Percentiles rank a stretch among this genome's conserved stretches.
phyloP scores from a whole-genome alignment of 306 rosid genomes.

The Dryas drummondii region DNA sequence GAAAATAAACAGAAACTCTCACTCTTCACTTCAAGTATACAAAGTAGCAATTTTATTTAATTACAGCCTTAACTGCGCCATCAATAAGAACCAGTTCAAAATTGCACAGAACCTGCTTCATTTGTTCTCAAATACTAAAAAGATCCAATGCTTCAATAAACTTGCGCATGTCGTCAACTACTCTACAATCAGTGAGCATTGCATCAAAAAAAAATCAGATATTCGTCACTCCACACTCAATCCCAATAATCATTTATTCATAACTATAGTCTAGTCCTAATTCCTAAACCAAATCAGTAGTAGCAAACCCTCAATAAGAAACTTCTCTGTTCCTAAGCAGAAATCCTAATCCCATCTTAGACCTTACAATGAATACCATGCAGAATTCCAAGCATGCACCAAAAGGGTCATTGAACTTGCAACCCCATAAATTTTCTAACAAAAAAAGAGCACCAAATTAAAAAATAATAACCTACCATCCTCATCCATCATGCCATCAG shows the following conservation, averaged over 20 bases:
- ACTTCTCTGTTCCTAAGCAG: not conserved
- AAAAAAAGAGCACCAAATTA: constrained; percentile 1
- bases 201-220: not conserved
- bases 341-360: not conserved
- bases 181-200: not conserved
- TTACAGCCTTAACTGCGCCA: not conserved
- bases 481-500: constrained; percentile 62
- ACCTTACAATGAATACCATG: not conserved
- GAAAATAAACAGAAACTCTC: not conserved
- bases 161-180: not conserved
- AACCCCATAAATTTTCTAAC: not conserved
- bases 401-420: not conserved
- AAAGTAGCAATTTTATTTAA: not conserved
- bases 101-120: not conserved
- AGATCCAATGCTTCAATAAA: not conserved
- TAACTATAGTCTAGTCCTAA: not conserved
- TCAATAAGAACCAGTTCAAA: not conserved
- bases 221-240: not conserved
- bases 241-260: not conserved
- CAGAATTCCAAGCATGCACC: not conserved
- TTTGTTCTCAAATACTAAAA: not conserved
- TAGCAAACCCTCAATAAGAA: not conserved
- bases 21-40: not conserved
- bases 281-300: not conserved
- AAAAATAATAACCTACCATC: constrained; percentile 48